Evolutionary conservation across 176 grass and related monocot genomes (phyloP), one percentile per base, ranked within the genome.

Genomic region (Canna indica): DNA sequence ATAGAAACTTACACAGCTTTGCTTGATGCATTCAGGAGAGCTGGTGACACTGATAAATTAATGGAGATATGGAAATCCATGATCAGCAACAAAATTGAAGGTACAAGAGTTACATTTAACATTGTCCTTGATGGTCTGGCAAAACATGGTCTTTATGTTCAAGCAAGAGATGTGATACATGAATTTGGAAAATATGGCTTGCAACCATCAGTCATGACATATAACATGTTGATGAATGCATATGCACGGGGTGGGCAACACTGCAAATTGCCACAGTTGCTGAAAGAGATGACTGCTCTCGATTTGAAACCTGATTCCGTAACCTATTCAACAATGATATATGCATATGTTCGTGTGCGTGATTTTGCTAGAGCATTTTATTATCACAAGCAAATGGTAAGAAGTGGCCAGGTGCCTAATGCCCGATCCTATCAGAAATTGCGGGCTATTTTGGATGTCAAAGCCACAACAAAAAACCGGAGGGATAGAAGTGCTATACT

Each of bases 141-240:
- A 6, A 87, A 96, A 83, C 78, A 91, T 67, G 92, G 92, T 59
- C 77, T 91, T 75, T 96, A 91, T 79, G 50, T 87, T 83, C 76
- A 87, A 81, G 86, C 86, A 34, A 86, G 79, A 54, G 85, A 96
- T 79, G 70, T 81, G 69, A 91, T 96, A 46, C 80, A 64, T 71
- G 92, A 96, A 84, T 89, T 86, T 69, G 68, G 79, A 69, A 89
- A 86, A 39, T 74, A 85, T 59, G 92, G 88, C 74, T 80, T 96
- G 36, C 69, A 20, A 44, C 88, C 92, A 70, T 89, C 81, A 33
- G 78, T 80, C 15, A 89, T 91, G 88, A 90, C 88, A 46, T 96
- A 87, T 76, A 96, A 91, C 68, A 96, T 96, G 71, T 76, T 96
- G 74, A 96, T 96, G 78, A 91, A 96, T 83, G 88, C 88, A 44